These are phyloP conservation scores for Tothia fuscella DNA, from an alignment of 2,329 filamentous ascomycete species.

Conservation along the genomic window DNA sequence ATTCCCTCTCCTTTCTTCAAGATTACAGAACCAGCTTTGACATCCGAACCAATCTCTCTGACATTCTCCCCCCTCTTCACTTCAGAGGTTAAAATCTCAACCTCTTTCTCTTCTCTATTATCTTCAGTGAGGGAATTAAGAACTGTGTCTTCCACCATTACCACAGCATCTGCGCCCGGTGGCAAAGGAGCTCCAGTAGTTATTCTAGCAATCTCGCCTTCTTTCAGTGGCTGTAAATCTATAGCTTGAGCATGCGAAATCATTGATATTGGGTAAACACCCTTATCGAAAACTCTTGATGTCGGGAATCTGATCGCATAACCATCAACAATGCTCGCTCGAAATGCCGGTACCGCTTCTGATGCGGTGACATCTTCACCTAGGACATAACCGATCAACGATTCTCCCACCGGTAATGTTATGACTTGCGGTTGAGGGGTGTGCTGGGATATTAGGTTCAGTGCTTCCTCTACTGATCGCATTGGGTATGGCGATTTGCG, in stretches of 20 bases:
- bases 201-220: constrained; percentile 74
- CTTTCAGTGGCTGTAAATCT: constrained; percentile 50
- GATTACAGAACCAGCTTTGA: constrained; percentile 56
- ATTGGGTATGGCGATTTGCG: constrained; percentile 86
- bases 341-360: constrained; percentile 83
- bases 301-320: constrained; percentile 46
- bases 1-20: constrained; percentile 71
- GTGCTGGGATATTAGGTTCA: constrained; percentile 58
- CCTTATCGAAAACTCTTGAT: constrained; percentile 45
- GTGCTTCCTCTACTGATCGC: constrained; percentile 72
- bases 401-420: constrained; percentile 48
- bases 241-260: constrained; percentile 76
- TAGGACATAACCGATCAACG: constrained; percentile 64
- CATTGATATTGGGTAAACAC: constrained; percentile 73
- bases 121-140: constrained; percentile 66
- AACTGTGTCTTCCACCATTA: constrained; percentile 93
- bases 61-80: constrained; percentile 76
- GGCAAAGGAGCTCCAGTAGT: constrained; percentile 91
- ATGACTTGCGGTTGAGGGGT: constrained; percentile 53
- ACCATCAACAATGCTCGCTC: constrained; percentile 93
- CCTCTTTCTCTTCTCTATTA: constrained; percentile 70
- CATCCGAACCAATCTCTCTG: constrained; percentile 81
- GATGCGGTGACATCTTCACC: constrained; percentile 69
- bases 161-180: constrained; percentile 75
- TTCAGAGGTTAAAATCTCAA: constrained; percentile 71